These are phyloP conservation scores for Aurantiochytrium sp. DNA, from an alignment of 108 stramenopile species.

Conservation along the genomic window DNA sequence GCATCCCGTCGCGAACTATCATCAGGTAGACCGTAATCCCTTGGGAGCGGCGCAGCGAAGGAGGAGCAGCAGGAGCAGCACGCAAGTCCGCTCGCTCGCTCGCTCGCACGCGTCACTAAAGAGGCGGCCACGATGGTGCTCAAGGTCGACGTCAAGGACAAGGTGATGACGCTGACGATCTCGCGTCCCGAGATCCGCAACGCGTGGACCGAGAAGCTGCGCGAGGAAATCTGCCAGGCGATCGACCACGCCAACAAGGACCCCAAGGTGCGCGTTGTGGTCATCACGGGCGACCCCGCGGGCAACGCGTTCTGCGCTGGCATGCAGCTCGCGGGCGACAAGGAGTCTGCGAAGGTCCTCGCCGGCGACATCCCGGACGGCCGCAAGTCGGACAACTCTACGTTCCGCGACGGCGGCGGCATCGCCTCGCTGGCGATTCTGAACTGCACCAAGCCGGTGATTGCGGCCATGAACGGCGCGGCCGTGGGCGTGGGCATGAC, in stretches of 20 bases:
- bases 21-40: too few species aligned
- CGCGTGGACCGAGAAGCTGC: conserved; percentile 25
- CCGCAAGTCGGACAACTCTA: background rate
- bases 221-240: background rate
- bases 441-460: conserved; percentile 16
- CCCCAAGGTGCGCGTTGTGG: background rate
- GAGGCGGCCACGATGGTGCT: background rate
- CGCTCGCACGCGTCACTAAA: too few species aligned
- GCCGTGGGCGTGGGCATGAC: conserved; percentile 32
- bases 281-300: conserved; percentile 1
- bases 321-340: background rate
- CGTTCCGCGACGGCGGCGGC: conserved; percentile 13
- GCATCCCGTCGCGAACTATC: too few species aligned
- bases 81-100: too few species aligned
- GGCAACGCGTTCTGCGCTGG: conserved; percentile 22
- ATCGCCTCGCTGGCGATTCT: conserved; percentile 1
- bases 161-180: background rate
- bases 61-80: too few species aligned
- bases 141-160: conserved; percentile 9
- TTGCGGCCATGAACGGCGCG: conserved; percentile 26
- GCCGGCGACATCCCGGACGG: background rate
- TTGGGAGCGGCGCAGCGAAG: too few species aligned
- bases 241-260: background rate
- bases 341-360: background rate
- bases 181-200: conserved; percentile 1